Conservation (phyloP, 2,329 filamentous ascomycete species). For the Hymenoscyphus salicellus region DNA sequence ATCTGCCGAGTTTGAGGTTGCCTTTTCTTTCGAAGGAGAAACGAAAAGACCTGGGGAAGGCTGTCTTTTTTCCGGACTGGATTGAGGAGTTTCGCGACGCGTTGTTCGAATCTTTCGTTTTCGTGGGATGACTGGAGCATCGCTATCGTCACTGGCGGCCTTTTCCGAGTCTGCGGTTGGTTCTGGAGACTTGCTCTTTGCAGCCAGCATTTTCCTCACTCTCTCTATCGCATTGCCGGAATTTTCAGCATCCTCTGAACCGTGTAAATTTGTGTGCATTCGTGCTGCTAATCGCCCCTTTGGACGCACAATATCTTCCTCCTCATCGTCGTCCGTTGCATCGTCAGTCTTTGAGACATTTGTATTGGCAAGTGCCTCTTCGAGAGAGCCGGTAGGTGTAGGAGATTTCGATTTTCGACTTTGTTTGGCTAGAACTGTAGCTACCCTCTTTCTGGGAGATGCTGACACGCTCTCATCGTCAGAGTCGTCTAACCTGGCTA, state of each 20-base stretch:
- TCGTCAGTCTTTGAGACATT: constrained; percentile 5
- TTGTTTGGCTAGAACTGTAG: constrained; percentile 15
- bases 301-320: constrained; percentile 53
- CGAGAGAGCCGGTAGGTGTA: constrained; percentile 2
- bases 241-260: constrained; percentile 16
- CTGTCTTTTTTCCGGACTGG: constrained; percentile 19
- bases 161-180: constrained; percentile 36
- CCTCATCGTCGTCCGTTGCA: constrained; percentile 42
- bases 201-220: constrained; percentile 44
- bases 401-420: constrained; percentile 14
- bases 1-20: constrained; percentile 35
- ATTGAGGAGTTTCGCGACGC: constrained; percentile 26
- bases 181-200: constrained; percentile 32
- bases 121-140: constrained; percentile 24
- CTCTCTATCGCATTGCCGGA: constrained; percentile 40
- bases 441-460: constrained; percentile 25
- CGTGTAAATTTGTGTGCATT: constrained; percentile 47
- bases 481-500: constrained; percentile 51
- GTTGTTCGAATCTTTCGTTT: constrained; percentile 30
- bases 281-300: constrained; percentile 63
- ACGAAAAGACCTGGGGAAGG: constrained; percentile 43
- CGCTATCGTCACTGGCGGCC: constrained; percentile 32
- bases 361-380: constrained; percentile 8
- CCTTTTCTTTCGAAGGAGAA: constrained; percentile 32
- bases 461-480: constrained; percentile 35